Evolutionary conservation across 1,284 basidiomycete genomes (phyloP), one percentile per base, ranked within the genome.

Genomic region (Athelia sp.): DNA sequence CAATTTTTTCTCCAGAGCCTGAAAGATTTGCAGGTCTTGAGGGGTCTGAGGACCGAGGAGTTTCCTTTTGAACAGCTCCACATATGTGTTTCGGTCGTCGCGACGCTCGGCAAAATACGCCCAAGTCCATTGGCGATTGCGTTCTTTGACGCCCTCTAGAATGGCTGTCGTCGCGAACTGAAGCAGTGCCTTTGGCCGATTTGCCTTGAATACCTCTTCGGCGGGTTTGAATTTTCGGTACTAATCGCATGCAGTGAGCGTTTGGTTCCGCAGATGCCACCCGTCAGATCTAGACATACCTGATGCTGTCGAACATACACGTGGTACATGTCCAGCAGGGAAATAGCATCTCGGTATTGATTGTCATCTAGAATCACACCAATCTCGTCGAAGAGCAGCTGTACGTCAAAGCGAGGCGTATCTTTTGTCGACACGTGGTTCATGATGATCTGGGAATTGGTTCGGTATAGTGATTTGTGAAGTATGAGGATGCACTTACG

Each of bases 261-360:
- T 13, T 29, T 13, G 26, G 6, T 4, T 29, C 26, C 26, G 26
- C 47, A 32, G n/a, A 46, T 48, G 6, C 36, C 36, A 34, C n/a
- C n/a, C n/a, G n/a, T n/a, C n/a, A 22, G 36, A 17, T 40, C 17
- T 26, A n/a, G 19, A 60, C 70, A 57, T 63, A 90, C 88, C 75
- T 93, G 90, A 54, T 90, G 88, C 57, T 92, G 91, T 48, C 97
- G 84, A 44, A 87, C 80, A 69, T 96, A 98, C 56, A 99, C 90
- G 65, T 99, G 96, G 70, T 98, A 98, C 76, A 98, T 93, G 65
- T 99, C 96, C 53, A 95, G 76, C 47, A 99, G 81, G 18, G 92
- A 96, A 54, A 99, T 91, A 13, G 82, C 84, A 66, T 99, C 94
- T 43, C 93, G 84, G 65, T 99, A 99, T 68, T 99, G 98, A 57